Evolutionary conservation across 2,329 filamentous ascomycete genomes (phyloP).

Genomic region (Annulohypoxylon truncatum): DNA sequence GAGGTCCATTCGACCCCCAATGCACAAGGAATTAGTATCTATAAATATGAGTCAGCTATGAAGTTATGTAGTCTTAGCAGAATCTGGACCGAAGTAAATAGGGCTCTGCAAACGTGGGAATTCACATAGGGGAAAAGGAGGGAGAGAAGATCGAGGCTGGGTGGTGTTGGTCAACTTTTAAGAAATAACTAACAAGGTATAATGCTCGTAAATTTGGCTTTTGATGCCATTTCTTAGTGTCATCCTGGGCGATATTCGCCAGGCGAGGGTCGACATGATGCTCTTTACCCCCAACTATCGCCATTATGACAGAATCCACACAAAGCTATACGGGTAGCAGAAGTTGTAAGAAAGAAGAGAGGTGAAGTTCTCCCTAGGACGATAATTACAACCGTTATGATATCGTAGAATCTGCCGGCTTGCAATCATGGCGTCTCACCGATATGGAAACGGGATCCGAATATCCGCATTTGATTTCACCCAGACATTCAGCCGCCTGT

Average conservation of each 20-base stretch:
- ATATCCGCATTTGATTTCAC: slow-evolving; percentile 34
- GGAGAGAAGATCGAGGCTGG: too few relatives aligned
- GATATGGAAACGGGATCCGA: slow-evolving; percentile 26
- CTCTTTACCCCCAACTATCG: slow-evolving; percentile 52
- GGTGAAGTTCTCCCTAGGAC: too few relatives aligned
- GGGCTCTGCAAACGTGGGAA: background rate
- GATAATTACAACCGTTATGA: background rate
- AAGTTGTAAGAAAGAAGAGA: background rate
- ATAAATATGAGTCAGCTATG: background rate
- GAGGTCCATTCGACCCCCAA: slow-evolving; percentile 59
- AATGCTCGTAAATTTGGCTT: slow-evolving; percentile 55
- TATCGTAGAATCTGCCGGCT: background rate
- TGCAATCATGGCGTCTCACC: background rate
- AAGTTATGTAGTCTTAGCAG: background rate
- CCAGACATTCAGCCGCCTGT: slow-evolving; percentile 29
- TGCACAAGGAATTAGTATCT: slow-evolving; percentile 54
- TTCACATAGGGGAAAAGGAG: background rate
- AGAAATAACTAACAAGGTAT: slow-evolving; percentile 48
- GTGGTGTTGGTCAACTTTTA: background rate
- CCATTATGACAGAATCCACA: slow-evolving; percentile 40
- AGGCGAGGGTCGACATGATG: slow-evolving; percentile 52
- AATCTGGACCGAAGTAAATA: background rate
- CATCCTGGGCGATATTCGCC: slow-evolving; percentile 51
- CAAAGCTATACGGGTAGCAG: background rate
- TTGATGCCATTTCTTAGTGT: slow-evolving; percentile 54